Evolutionary conservation across 352 stramenopile species (phyloP).

Genomic region (Globisporangium acanthophoron): DNA sequence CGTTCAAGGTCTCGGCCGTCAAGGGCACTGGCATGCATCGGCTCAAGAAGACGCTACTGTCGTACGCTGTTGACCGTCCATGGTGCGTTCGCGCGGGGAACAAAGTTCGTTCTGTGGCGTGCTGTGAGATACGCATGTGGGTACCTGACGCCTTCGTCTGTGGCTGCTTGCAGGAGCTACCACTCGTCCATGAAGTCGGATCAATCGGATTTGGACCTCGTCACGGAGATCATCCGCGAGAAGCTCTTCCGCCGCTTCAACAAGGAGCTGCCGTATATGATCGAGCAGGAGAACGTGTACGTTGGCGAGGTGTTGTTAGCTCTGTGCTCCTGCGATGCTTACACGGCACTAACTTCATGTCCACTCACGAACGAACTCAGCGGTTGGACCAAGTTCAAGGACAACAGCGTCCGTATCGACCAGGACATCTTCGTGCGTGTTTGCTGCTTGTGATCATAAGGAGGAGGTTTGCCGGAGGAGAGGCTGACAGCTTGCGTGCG

Average conservation of each 20-base stretch:
- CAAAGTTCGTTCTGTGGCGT: neutral
- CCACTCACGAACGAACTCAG: constrained; percentile 10
- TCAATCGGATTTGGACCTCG: constrained; percentile 73
- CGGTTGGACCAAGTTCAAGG: constrained; percentile 83
- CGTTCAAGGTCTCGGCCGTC: constrained; percentile 71
- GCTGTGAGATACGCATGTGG: neutral
- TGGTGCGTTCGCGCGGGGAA: constrained; percentile 23
- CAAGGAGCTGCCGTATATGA: constrained; percentile 80
- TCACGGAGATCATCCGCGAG: constrained; percentile 85
- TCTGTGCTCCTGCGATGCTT: neutral
- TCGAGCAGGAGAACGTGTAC: constrained; percentile 76
- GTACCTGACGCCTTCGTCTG: neutral
- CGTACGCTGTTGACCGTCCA: constrained; percentile 58
- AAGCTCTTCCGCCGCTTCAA: constrained; percentile 87
- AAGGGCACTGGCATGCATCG: constrained; percentile 65
- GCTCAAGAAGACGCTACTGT: constrained; percentile 61
- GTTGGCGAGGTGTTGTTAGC: neutral
- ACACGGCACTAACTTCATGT: neutral
- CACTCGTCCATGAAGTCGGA: constrained; percentile 85
- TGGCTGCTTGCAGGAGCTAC: constrained; percentile 41
- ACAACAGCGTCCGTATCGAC: constrained; percentile 84
- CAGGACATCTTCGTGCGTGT: constrained; percentile 83
- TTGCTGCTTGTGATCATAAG: neutral
- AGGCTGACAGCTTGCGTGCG: neutral
- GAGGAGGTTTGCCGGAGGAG: neutral